Evolutionary conservation across 306 rosid genomes (phyloP), one percentile per base, ranked within the genome.

Genomic region (Casuarina glauca): DNA sequence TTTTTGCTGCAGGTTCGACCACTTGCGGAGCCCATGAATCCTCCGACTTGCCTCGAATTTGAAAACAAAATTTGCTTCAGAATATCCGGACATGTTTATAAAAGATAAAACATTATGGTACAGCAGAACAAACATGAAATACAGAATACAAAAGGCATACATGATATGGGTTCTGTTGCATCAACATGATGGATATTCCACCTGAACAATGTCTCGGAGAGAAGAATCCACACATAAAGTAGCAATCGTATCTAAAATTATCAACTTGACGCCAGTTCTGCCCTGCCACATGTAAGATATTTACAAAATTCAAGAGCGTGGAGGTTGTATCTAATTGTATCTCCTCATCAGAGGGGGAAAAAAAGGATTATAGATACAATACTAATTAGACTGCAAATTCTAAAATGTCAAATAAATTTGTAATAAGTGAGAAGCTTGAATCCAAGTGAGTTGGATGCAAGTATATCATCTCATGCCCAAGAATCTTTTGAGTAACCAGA

Each of bases 191-290:
- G 87, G 76, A 94, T 89, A 71, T 86, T 81, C 98, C 97, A 94
- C 62, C 88, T 86, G 80, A 90, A 94, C 81, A 94, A 51, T 0
- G 82, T 84, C 69, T 89, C n/a, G n/a, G n/a, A n/a, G n/a, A 79
- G 95, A 87, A 48, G 94, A 93, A 71, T 94, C 95, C 79, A 70
- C 92, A 85, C 70, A 94, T 73, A 78, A 92, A 94, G 82, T 92
- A 87, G 83, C 93, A 90, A 83, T 90, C 80, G 76, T 89, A 92
- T 94, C 93, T 88, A 77, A 88, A 90, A 77, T 82, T 84, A 78
- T 85, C 92, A 63, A 86, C 92, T 89, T 80, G 94, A 73, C 97
- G 96, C 97, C 97, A 94, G 73, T 90, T 94, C 98, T 94, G 97
- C 87, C 94, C 92, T 90, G 96, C 85, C 96, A 78, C 89, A 80